Evolutionary conservation across 2,329 filamentous ascomycete species (phyloP).

Genomic region (Cryphonectria nitschkei): DNA sequence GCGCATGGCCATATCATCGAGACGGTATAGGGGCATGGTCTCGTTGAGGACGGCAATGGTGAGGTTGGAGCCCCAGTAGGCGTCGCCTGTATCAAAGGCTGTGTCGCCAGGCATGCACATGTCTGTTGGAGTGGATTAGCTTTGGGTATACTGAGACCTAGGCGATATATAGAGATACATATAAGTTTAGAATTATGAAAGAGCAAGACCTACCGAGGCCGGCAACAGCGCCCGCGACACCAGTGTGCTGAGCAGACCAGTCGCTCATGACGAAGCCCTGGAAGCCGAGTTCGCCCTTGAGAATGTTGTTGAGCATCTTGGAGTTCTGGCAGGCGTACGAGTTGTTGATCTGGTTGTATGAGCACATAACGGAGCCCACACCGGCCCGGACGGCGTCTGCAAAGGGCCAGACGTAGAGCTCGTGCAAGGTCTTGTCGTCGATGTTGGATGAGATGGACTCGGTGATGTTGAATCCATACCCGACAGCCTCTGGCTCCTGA

Average conservation of each 20-base stretch:
- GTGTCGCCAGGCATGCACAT: conserved; percentile 92
- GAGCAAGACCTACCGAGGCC: conserved; percentile 58
- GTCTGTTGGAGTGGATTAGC: conserved; percentile 55
- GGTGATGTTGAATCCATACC: conserved; percentile 65
- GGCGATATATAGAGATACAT: conserved; percentile 48
- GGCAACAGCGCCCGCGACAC: conserved; percentile 63
- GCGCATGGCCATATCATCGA: conserved; percentile 91
- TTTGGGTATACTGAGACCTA: not conserved
- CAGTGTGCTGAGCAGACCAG: conserved; percentile 69
- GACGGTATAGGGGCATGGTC: conserved; percentile 80
- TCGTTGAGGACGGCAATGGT: conserved; percentile 88
- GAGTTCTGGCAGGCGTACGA: conserved; percentile 70
- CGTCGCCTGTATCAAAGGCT: conserved; percentile 70
- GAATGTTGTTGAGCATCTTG: conserved; percentile 62
- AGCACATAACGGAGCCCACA: conserved; percentile 54
- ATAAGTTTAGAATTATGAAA: too few relatives aligned
- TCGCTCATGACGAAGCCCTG: conserved; percentile 66
- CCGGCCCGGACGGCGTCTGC: conserved; percentile 63
- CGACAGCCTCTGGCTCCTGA: conserved; percentile 58
- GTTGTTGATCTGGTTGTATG: conserved; percentile 68
- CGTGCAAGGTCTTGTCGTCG: conserved; percentile 63
- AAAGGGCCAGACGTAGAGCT: conserved; percentile 68
- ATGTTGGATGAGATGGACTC: conserved; percentile 58
- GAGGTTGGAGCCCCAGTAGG: conserved; percentile 85
- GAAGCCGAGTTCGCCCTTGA: conserved; percentile 69